A percentile compares a stretch with the other conserved stretches of the same genome.
phyloP scores from a whole-genome alignment of 306 rosid genomes.

The Gleditsia sinensis region DNA sequence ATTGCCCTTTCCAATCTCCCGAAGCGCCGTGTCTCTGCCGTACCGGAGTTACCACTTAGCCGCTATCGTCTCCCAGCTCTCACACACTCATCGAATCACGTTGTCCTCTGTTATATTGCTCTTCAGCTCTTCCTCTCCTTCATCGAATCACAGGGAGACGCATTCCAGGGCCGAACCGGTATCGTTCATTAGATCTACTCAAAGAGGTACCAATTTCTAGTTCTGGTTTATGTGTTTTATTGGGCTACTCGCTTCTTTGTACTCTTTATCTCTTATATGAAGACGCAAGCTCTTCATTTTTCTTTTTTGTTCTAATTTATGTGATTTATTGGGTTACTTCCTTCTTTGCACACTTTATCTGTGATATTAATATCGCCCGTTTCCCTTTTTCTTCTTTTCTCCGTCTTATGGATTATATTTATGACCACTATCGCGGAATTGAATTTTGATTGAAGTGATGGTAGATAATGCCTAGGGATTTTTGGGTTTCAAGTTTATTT shows the following conservation, averaged over 20 bases:
- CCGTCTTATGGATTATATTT: constrained; percentile 24
- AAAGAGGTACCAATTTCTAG: not conserved
- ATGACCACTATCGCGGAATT: not conserved
- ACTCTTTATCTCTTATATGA: not conserved
- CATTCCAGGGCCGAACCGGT: not conserved
- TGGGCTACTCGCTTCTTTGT: not conserved
- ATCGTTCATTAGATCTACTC: constrained; percentile 27
- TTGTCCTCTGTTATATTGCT: not conserved
- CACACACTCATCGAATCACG: not conserved
- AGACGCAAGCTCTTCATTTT: too few relatives aligned
- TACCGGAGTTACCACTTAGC: too few relatives aligned
- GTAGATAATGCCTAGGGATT: not conserved
- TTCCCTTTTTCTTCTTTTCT: not conserved
- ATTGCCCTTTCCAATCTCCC: too few relatives aligned
- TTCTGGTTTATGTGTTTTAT: not conserved
- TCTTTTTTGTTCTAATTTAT: too few relatives aligned
- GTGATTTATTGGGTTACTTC: not conserved
- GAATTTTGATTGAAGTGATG: not conserved
- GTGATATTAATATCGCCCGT: too few relatives aligned
- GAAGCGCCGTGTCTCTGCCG: too few relatives aligned
- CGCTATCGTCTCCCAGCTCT: too few relatives aligned
- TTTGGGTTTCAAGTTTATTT: not conserved
- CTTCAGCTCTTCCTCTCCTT: not conserved
- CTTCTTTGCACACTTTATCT: not conserved
- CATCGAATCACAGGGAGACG: not conserved